phyloP scores from a whole-genome alignment of 2,329 filamentous ascomycete genomes.

The Clarireedia homoeocarpa region DNA sequence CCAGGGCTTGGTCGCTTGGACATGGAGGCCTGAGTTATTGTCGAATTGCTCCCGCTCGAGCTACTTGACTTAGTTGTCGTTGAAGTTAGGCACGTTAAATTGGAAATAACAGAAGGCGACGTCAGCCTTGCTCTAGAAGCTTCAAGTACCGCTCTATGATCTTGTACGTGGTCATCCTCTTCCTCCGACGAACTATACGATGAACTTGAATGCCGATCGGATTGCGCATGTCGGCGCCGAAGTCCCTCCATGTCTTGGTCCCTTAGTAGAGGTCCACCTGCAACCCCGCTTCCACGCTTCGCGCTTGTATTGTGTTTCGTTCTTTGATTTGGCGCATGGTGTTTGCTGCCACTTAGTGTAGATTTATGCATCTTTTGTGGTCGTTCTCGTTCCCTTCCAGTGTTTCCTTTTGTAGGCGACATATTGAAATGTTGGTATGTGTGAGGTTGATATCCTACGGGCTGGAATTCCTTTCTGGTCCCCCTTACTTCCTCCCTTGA shows the following conservation, averaged over 20 bases:
- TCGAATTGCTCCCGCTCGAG: slow-evolving; percentile 36
- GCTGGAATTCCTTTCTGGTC: slow-evolving; percentile 11
- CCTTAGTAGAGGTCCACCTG: slow-evolving; percentile 2
- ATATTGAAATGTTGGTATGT: slow-evolving; percentile 15
- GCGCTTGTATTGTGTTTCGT: slow-evolving; percentile 14
- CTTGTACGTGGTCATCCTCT: slow-evolving; percentile 17
- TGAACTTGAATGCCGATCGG: slow-evolving; percentile 17
- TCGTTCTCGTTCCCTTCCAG: slow-evolving; percentile 20
- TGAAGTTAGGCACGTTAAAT: slow-evolving; percentile 25
- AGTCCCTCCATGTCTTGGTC: slow-evolving; percentile 14
- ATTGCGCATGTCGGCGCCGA: slow-evolving; percentile 15
- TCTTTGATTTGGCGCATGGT: slow-evolving; percentile 15
- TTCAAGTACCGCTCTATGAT: slow-evolving; percentile 21
- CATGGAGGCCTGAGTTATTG: slow-evolving; percentile 32
- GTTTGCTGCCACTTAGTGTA: slow-evolving; percentile 12
- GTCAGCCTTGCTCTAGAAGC: slow-evolving; percentile 23
- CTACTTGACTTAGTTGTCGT: slow-evolving; percentile 31
- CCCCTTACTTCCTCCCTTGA: slow-evolving; percentile 16
- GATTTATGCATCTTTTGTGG: slow-evolving; percentile 18
- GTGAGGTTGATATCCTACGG: slow-evolving; percentile 9
- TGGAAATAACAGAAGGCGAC: slow-evolving; percentile 29
- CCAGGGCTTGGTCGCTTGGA: slow-evolving; percentile 15
- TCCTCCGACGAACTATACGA: slow-evolving; percentile 17
- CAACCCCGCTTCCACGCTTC: slow-evolving; percentile 13
- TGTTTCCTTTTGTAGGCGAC: slow-evolving; percentile 16